A percentile compares a stretch with the other conserved stretches of the same genome.
phyloP scores from a whole-genome alignment of 2,329 filamentous ascomycete genomes.

The Aspergillus caelatus region DNA sequence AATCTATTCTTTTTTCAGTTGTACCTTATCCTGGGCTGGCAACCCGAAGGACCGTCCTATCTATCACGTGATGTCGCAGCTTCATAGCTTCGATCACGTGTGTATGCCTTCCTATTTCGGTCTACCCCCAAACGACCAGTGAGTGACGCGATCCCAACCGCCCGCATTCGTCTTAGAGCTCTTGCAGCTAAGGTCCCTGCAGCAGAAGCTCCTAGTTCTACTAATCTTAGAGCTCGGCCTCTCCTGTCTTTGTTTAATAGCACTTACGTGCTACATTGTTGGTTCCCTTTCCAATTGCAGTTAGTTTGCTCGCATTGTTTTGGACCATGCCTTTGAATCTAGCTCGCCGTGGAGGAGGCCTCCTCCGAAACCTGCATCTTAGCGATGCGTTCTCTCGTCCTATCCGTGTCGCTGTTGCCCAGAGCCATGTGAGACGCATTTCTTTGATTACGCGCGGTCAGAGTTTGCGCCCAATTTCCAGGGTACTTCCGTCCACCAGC shows the following conservation, averaged over 20 bases:
- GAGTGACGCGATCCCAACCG: constrained; percentile 26
- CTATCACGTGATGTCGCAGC: constrained; percentile 15
- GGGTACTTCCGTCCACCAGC: constrained; percentile 14
- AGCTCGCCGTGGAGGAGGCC: constrained; percentile 33
- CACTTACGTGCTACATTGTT: neutral
- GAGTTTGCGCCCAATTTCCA: constrained; percentile 15
- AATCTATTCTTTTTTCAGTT: constrained; percentile 6
- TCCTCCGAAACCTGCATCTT: constrained; percentile 33
- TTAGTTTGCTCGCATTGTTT: neutral
- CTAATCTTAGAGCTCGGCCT: neutral
- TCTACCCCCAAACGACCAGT: constrained; percentile 26
- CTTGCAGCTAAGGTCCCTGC: constrained; percentile 16
- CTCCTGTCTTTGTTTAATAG: neutral
- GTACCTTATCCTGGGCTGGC: constrained; percentile 1
- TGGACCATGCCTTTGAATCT: constrained; percentile 37
- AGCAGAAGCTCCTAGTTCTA: neutral
- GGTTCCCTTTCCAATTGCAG: too few species aligned
- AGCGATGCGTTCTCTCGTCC: constrained; percentile 27
- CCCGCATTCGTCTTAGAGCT: constrained; percentile 34
- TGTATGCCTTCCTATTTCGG: constrained; percentile 26
- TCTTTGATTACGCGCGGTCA: constrained; percentile 24
- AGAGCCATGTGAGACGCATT: constrained; percentile 32
- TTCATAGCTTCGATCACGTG: constrained; percentile 18
- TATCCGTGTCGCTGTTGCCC: constrained; percentile 29
- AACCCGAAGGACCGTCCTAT: neutral